phyloP scores from a whole-genome alignment of 495 filamentous ascomycete species.

The Sphaerosporella brunnea region DNA sequence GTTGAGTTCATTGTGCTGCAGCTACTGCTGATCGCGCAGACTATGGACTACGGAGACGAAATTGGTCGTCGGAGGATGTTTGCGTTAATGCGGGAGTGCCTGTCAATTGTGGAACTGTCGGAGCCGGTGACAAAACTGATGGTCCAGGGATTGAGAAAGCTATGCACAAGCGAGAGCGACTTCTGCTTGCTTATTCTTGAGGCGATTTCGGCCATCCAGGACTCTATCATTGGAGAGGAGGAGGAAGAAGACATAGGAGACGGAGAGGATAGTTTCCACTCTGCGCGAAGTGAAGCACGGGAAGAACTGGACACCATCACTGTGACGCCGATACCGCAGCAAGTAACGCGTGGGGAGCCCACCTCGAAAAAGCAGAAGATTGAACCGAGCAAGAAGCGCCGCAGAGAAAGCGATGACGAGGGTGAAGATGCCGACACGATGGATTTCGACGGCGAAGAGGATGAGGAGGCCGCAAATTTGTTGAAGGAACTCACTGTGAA shows the following conservation, averaged over 20 bases:
- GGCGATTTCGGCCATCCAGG: constrained; percentile 87
- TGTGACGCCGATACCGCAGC: constrained; percentile 4
- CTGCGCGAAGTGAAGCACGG: constrained; percentile 67
- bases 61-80: constrained; percentile 92
- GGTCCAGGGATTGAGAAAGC: constrained; percentile 61
- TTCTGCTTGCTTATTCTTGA: constrained; percentile 87
- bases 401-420: background rate
- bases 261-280: constrained; percentile 73
- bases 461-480: constrained; percentile 62
- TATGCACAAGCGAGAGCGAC: constrained; percentile 67
- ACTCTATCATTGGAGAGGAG: constrained; percentile 54
- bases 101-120: constrained; percentile 73
- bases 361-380: constrained; percentile 3
- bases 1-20: constrained; percentile 92
- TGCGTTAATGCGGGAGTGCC: constrained; percentile 59
- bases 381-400: background rate
- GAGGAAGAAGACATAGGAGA: constrained; percentile 32
- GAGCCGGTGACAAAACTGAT: constrained; percentile 82
- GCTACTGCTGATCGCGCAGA: constrained; percentile 76
- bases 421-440: constrained; percentile 18
- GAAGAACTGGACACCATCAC: constrained; percentile 32
- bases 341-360: background rate
- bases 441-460: constrained; percentile 39
- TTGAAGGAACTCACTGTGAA: constrained; percentile 85
- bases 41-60: constrained; percentile 88